phyloP scores from a whole-genome alignment of 2,329 filamentous ascomycete genomes.

The Penicillium capsulatum region DNA sequence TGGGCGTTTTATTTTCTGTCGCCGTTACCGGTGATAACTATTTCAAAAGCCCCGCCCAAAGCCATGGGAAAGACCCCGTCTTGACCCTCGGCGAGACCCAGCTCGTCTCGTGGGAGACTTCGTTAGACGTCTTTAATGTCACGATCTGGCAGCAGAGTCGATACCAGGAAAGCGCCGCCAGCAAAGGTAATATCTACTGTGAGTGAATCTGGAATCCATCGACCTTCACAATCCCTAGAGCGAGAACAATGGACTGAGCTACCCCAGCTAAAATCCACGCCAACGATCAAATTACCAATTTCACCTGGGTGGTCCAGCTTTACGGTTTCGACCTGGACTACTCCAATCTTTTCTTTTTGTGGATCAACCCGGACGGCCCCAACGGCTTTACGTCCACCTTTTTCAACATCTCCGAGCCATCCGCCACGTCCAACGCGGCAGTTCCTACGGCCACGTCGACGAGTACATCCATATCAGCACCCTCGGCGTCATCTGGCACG shows the following conservation, averaged over 20 bases:
- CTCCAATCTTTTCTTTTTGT: constrained; percentile 18
- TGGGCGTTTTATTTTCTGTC: constrained; percentile 9
- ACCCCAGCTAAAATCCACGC: constrained; percentile 12
- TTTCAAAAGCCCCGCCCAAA: constrained; percentile 2
- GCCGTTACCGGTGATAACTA: constrained; percentile 2
- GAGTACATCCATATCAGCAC: too few species aligned
- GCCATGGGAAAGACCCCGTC: neutral
- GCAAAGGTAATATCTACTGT: constrained; percentile 14
- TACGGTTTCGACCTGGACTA: constrained; percentile 12
- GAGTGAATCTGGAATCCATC: neutral
- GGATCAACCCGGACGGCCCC: constrained; percentile 11
- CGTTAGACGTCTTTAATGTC: constrained; percentile 11
- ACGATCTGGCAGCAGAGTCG: constrained; percentile 16
- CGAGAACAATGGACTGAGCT: neutral
- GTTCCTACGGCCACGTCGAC: too few species aligned
- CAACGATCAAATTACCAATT: constrained; percentile 10
- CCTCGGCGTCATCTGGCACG: too few species aligned
- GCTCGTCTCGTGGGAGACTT: constrained; percentile 3
- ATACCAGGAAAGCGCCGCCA: constrained; percentile 3
- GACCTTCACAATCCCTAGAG: neutral
- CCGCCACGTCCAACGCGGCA: neutral
- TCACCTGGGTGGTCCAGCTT: constrained; percentile 18
- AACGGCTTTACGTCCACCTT: constrained; percentile 12
- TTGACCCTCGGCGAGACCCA: constrained; percentile 1
- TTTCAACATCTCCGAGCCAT: constrained; percentile 18